A percentile compares a stretch with the other conserved stretches of the same genome.
Evolutionary conservation across 192 early-diverging fungal genomes (phyloP).

Genomic region (Backusella tuberculispora): DNA sequence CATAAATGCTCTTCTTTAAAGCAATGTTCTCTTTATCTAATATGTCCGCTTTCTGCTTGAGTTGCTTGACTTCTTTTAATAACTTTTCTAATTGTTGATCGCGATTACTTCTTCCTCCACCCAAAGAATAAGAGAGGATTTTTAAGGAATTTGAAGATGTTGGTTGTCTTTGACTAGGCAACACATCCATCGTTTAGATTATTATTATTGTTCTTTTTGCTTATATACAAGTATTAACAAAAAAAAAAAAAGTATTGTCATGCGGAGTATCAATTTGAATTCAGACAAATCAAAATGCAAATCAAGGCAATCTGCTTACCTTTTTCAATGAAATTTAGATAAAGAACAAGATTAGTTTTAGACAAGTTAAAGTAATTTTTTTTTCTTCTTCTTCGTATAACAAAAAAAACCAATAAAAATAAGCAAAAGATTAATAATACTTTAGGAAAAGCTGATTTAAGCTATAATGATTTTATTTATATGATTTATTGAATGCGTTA

Average conservation of each 20-base stretch:
- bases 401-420: too few species aligned
- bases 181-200: conserved; percentile 15
- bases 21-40: conserved; percentile 77
- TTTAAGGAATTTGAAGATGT: background rate
- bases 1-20: conserved; percentile 84
- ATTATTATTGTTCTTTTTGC: background rate
- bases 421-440: too few species aligned
- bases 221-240: background rate
- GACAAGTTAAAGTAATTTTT: too few species aligned
- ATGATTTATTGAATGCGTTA: too few species aligned
- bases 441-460: too few species aligned
- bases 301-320: too few species aligned
- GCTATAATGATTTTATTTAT: too few species aligned
- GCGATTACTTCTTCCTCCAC: conserved; percentile 32
- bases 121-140: background rate
- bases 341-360: too few species aligned
- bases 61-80: conserved; percentile 65
- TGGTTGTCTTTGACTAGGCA: conserved; percentile 22
- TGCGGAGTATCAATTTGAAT: background rate
- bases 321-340: too few species aligned
- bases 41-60: conserved; percentile 75
- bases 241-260: background rate
- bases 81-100: conserved; percentile 62
- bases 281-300: too few species aligned
- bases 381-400: too few species aligned